Evolutionary conservation across 495 filamentous ascomycete species (phyloP).

Genomic region (Penicillium bialowiezense): DNA sequence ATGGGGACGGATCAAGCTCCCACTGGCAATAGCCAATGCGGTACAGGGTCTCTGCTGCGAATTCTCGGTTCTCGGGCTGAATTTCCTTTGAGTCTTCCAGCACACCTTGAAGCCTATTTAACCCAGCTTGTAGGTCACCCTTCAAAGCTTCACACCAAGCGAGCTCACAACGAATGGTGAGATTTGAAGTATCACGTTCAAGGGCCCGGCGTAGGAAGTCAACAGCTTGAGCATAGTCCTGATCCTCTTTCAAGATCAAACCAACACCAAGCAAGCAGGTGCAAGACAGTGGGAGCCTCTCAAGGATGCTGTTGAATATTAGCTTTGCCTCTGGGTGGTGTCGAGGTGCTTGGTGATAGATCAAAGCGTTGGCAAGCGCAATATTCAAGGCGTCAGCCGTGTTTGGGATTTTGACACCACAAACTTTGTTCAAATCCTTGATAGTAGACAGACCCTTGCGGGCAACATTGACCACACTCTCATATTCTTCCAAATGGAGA

Average conservation of each 20-base stretch:
- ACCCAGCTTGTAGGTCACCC: constrained; percentile 64
- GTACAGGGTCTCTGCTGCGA: constrained; percentile 80
- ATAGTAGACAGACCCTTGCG: constrained; percentile 65
- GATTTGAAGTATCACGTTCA: constrained; percentile 63
- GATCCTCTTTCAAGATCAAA: constrained; percentile 86
- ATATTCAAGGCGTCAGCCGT: constrained; percentile 70
- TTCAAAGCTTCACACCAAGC: constrained; percentile 89
- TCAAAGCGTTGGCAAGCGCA: constrained; percentile 74
- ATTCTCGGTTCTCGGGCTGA: constrained; percentile 60
- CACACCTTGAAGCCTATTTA: constrained; percentile 65
- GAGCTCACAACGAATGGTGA: constrained; percentile 74
- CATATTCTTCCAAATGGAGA: constrained; percentile 80
- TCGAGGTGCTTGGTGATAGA: constrained; percentile 84
- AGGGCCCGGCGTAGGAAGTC: constrained; percentile 74
- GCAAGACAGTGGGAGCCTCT: constrained; percentile 67
- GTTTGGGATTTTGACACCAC: constrained; percentile 63
- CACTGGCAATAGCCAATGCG: constrained; percentile 87
- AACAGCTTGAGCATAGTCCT: constrained; percentile 76
- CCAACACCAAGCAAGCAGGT: constrained; percentile 85
- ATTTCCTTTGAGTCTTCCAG: constrained; percentile 55
- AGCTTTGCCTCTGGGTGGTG: constrained; percentile 82
- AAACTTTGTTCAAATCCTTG: constrained; percentile 56
- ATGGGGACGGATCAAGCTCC: constrained; percentile 68
- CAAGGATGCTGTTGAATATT: constrained; percentile 77
- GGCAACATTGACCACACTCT: constrained; percentile 74